phyloP scores from a whole-genome alignment of 192 early-diverging fungal species.

The Coemansia sp. region DNA sequence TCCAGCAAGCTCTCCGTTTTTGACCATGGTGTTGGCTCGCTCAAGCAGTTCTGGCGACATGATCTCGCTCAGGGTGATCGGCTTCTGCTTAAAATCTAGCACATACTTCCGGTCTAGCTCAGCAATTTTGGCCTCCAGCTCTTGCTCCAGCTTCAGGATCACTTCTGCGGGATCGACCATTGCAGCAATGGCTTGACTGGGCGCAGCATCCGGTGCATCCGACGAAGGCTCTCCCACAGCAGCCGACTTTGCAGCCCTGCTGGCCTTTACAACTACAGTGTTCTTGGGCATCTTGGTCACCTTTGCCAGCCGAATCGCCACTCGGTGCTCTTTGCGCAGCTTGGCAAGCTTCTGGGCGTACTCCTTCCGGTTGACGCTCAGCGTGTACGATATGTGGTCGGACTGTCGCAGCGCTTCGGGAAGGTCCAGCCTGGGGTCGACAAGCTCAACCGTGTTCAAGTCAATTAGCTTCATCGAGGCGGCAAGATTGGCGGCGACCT shows the following conservation, averaged over 20 bases:
- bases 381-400: conserved; percentile 35
- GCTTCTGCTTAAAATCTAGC: background rate
- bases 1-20: conserved; percentile 14
- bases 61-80: conserved; percentile 4
- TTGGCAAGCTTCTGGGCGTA: background rate
- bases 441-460: conserved; percentile 14
- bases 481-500: background rate
- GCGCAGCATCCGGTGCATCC: background rate
- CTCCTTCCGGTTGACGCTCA: conserved; percentile 8
- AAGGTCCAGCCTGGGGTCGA: conserved; percentile 27
- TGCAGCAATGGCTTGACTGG: background rate
- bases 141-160: conserved; percentile 29
- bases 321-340: conserved; percentile 1
- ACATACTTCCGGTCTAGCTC: conserved; percentile 23
- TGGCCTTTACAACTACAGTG: background rate
- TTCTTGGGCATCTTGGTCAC: background rate
- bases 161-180: conserved; percentile 1
- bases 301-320: background rate
- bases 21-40: conserved; percentile 6
- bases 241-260: background rate
- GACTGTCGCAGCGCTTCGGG: conserved; percentile 27
- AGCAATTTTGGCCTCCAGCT: conserved; percentile 32
- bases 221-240: conserved; percentile 8
- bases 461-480: conserved; percentile 14
- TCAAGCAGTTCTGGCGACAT: background rate